Conservation (phyloP, 192 early-diverging fungal genomes). For the Phlyctochytrium bullatum region DNA sequence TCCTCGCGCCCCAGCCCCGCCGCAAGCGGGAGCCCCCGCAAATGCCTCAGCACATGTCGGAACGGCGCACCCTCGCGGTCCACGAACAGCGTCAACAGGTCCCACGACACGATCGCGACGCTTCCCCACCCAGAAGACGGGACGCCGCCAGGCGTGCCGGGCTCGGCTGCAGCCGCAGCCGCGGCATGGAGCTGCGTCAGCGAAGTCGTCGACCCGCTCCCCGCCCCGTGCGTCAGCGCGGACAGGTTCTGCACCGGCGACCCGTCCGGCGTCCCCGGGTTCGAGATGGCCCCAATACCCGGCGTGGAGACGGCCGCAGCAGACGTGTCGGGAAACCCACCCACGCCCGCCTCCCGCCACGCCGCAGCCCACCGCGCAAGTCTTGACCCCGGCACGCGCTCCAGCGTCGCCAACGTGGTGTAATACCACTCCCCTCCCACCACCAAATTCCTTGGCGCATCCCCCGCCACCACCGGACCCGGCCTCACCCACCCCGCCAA, state of each 20-base stretch:
- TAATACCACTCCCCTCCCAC: conserved; percentile 34
- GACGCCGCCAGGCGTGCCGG: background rate
- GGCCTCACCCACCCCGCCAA: no score
- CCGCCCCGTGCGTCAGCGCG: no score
- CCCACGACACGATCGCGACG: background rate
- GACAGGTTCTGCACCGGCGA: background rate
- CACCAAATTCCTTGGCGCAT: conserved; percentile 15
- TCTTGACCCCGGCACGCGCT: conserved; percentile 14
- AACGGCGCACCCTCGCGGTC: conserved; percentile 47
- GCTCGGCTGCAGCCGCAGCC: background rate
- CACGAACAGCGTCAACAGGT: conserved; percentile 36
- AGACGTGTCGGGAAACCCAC: no score
- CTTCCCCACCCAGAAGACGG: background rate
- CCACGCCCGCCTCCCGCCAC: conserved; percentile 24
- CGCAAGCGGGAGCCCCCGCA: conserved; percentile 35
- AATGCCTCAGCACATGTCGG: conserved; percentile 47
- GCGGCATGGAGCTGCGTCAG: no score
- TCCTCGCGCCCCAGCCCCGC: no score
- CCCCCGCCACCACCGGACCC: background rate
- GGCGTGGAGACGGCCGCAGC: background rate
- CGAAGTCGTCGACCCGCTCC: no score
- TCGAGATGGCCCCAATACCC: background rate
- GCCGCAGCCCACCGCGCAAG: conserved; percentile 18
- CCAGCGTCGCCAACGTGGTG: conserved; percentile 36
- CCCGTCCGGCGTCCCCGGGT: background rate